Conservation (phyloP, 1,284 basidiomycete species). For the Xerocomus minutiporus region DNA sequence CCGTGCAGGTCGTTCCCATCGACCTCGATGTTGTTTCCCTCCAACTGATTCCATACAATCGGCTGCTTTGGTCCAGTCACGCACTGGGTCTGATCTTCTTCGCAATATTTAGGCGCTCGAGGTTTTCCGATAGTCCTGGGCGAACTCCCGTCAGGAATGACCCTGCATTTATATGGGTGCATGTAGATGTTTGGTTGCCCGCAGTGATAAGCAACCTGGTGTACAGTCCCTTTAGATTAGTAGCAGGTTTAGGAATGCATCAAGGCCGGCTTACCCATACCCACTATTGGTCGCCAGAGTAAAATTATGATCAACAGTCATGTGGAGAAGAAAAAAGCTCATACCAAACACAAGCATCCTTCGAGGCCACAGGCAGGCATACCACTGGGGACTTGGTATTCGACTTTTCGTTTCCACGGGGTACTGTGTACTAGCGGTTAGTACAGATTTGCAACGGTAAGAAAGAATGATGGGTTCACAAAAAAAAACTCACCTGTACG, state of each 20-base stretch:
- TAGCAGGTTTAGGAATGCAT: too few relatives aligned
- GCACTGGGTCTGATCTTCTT: constrained; percentile 3
- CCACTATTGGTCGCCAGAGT: constrained; percentile 3
- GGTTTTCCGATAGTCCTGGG: constrained; percentile 10
- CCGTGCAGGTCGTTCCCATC: background rate
- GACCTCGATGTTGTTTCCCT: constrained; percentile 9
- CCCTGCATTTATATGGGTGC: constrained; percentile 1
- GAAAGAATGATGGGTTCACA: background rate
- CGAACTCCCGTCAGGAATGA: background rate
- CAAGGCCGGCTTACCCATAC: constrained; percentile 9
- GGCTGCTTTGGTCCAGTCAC: constrained; percentile 10
- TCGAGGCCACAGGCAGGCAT: constrained; percentile 6
- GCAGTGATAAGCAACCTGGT: constrained; percentile 7
- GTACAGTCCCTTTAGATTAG: too few relatives aligned
- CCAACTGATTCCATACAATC: constrained; percentile 2
- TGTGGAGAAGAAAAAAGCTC: background rate
- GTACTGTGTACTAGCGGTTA: constrained; percentile 8
- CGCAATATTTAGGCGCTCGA: constrained; percentile 3
- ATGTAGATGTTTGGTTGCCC: constrained; percentile 9
- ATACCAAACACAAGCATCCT: constrained; percentile 6
- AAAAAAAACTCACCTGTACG: constrained; percentile 3
- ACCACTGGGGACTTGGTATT: constrained; percentile 9
- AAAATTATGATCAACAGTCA: background rate
- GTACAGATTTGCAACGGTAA: background rate
- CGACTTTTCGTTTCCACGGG: constrained; percentile 7